phyloP scores from a whole-genome alignment of 257 asterid species.

The Jacaranda copaia region DNA sequence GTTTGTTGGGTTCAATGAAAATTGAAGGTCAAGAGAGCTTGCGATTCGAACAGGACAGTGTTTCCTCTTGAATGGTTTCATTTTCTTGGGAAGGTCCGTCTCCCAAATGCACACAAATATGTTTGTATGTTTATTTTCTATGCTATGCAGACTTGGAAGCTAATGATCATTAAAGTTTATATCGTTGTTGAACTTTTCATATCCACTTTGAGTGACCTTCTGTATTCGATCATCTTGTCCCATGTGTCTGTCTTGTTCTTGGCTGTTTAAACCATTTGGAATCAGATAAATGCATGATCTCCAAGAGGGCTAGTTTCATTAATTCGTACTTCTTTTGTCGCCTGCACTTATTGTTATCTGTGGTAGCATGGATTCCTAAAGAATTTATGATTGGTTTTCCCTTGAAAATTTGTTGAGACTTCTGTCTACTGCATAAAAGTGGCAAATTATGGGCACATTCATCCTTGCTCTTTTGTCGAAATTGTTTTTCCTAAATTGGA shows the following conservation, averaged over 20 bases:
- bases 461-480: not conserved
- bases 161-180: not conserved
- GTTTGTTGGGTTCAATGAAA: constrained; percentile 24
- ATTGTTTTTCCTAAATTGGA: not conserved
- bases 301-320: not conserved
- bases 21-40: constrained; percentile 80
- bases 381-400: not conserved
- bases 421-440: not conserved
- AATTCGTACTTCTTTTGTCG: not conserved
- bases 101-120: not conserved
- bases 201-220: constrained; percentile 21
- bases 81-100: constrained; percentile 86
- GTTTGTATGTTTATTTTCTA: not conserved
- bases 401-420: not conserved
- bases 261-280: not conserved
- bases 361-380: constrained; percentile 1
- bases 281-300: constrained; percentile 4
- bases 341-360: not conserved
- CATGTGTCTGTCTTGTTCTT: not conserved
- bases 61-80: constrained; percentile 88
- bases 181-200: not conserved
- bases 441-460: not conserved
- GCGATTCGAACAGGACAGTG: constrained; percentile 94
- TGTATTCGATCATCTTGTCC: not conserved
- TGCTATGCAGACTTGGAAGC: constrained; percentile 3